These are phyloP conservation scores for Epichloe festucae DNA, from an alignment of 2,329 filamentous ascomycete genomes.

Conservation along the genomic window DNA sequence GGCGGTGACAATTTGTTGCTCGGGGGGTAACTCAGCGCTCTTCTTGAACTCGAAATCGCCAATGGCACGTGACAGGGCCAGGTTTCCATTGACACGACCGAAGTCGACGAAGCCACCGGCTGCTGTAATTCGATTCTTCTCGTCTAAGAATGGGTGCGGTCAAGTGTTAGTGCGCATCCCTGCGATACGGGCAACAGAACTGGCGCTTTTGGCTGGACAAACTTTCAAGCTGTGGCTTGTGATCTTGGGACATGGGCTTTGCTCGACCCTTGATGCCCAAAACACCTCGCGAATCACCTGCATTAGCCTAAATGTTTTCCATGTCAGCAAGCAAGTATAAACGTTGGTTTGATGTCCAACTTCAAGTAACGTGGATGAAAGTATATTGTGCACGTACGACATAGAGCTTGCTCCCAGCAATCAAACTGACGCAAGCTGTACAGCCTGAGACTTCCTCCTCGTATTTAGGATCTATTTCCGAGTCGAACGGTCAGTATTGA, in stretches of 20 bases:
- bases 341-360: background rate
- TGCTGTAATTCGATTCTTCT: conserved; percentile 90
- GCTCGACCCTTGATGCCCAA: conserved; percentile 93
- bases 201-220: conserved; percentile 15
- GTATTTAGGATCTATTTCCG: conserved; percentile 70
- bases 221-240: conserved; percentile 99
- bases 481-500: conserved; percentile 3
- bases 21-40: conserved; percentile 94
- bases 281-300: conserved; percentile 89
- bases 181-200: background rate
- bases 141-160: conserved; percentile 39
- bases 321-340: conserved; percentile 8
- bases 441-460: conserved; percentile 97
- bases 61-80: conserved; percentile 91
- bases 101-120: conserved; percentile 98
- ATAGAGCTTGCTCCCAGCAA: conserved; percentile 86
- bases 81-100: conserved; percentile 93
- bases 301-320: conserved; percentile 58
- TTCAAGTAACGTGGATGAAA: background rate
- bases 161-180: conserved; percentile 1
- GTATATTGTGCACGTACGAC: conserved; percentile 52
- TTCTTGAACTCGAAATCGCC: conserved; percentile 99
- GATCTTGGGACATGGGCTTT: conserved; percentile 96
- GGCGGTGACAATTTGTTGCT: conserved; percentile 96
- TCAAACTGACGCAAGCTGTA: conserved; percentile 82